Evolutionary conservation across 805 yeast species (phyloP), one percentile per base, ranked within the genome.

Genomic region (Kodamaea hsintzibuensis): DNA sequence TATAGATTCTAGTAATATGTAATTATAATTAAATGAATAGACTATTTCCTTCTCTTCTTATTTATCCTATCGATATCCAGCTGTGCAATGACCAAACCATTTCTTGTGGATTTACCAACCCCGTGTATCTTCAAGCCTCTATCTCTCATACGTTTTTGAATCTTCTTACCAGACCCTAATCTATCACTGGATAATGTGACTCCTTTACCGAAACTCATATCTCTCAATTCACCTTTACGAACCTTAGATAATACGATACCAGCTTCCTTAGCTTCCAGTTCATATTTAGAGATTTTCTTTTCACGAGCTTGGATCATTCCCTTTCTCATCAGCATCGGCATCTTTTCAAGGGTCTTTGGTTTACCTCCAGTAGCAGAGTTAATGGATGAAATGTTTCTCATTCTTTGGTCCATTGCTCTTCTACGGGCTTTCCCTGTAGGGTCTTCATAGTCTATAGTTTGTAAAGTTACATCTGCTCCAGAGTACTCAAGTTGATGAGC

Each of bases 321-420:
- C 64, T 88, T 89, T 53, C 98, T 80, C 77, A 91, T 83, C 16
- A 81, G 68, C 91, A 95, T 92, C 17, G 98, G 97, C 83, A 91
- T 89, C 50, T 85, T 88, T 60, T 89, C 95, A 37, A 86, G 68
- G 51, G 73, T 81, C 61, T 61, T 64, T 38, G 71, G 71, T 27
- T 65, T 68, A 13, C 79, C 86, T 55, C 80, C 78, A 0, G 74
- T 65, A 6, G 74, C 61, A 0, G 89, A 78, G 59, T 75, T 74
- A 1, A 52, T 51, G 1, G 78, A 62, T 0, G 79, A 64, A 1
- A 83, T 57, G 9, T 73, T 68, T 12, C 81, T 69, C 53, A 89
- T 70, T 53, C 93, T 74, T 42, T 82, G 78, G 51, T 83, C 83
- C 48, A 88, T 66, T 0, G 90, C 83, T 56, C 88, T 79, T 50